phyloP scores from a whole-genome alignment of 495 filamentous ascomycete genomes.

The Neurospora tetraspora region DNA sequence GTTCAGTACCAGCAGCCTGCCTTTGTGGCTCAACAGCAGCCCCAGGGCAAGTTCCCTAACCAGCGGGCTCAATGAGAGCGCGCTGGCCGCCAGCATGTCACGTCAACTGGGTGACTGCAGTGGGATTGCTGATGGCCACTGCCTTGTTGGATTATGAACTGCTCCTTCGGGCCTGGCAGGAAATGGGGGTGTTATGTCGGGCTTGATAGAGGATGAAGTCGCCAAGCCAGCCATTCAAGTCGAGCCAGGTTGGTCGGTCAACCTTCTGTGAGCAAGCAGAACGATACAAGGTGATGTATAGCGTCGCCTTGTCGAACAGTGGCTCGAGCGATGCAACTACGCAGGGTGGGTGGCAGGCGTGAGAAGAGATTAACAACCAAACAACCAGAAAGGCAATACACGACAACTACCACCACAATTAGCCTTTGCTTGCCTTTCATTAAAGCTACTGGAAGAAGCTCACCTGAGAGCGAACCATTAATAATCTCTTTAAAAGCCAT shows the following conservation, averaged over 20 bases:
- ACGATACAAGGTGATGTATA: neutral
- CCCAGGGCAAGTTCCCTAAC: constrained; percentile 52
- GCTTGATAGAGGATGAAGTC: neutral
- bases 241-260: neutral
- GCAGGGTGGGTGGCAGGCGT: neutral
- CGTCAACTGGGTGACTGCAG: neutral
- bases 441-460: neutral
- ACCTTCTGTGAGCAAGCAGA: neutral
- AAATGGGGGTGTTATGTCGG: neutral
- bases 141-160: neutral
- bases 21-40: constrained; percentile 48
- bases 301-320: neutral
- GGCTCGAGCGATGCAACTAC: neutral
- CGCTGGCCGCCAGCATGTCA: neutral
- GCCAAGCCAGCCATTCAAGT: neutral
- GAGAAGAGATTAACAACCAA: neutral
- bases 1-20: constrained; percentile 58
- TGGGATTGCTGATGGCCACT: neutral
- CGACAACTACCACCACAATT: neutral
- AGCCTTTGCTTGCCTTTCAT: neutral
- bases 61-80: constrained; percentile 23
- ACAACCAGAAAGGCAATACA: neutral
- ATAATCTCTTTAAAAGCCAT: neutral
- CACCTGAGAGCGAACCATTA: neutral
- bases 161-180: neutral